Base-by-base conservation (phyloP, 345 rosid species). In the Pistacia atlantica region DNA sequence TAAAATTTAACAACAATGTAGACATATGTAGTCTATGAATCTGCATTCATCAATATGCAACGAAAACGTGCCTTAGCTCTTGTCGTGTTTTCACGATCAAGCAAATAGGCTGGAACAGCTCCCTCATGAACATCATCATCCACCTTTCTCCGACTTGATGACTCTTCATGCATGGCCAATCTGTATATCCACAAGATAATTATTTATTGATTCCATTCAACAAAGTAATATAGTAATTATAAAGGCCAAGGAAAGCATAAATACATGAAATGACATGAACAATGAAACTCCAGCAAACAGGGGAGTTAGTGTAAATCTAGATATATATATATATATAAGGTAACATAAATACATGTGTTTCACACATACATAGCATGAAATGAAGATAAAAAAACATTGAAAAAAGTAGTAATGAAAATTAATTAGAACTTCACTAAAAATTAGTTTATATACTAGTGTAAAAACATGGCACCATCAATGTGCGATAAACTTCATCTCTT, bases 161-260 rank as follows among this genome's bases (percentile, higher is more conserved):
- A 93, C 84, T 97, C 99, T 69, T 92, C 98, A 9, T 97, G 98
- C 98, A 91, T 91, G 35, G 87, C 90, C 92, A 97, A 84, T 49
- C 98, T 97, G 80, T 77, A 8, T 7, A 42, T 25, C 31, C 58
- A 65, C 48, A 77, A 28, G 16, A 35, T 65, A 67, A 67, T 46
- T 14, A 16, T 51, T 60, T 45, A 74, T 33, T 17, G 28, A 77
- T 20, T 33, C 51, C 4, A 28, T 31, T 18, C 54, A 8, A 42
- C 54, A 74, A 31, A 14, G 17, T 11, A 12, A 8, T n/a, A 38
- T 37, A 18, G 25, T 33, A 57, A 37, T 42, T 52, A 38, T 59
- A 57, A 20, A n/a, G 37, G 11, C 5, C 65, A 28, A 12, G 20
- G 52, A n/a, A 20, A 37, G 31, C 59, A 62, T 11, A 11, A 17